Percentiles rank a stretch among this genome's conserved stretches.
These are phyloP conservation scores for Pseudofabraea citricarpa DNA, from an alignment of 2,329 filamentous ascomycete genomes.

Conservation along the genomic window DNA sequence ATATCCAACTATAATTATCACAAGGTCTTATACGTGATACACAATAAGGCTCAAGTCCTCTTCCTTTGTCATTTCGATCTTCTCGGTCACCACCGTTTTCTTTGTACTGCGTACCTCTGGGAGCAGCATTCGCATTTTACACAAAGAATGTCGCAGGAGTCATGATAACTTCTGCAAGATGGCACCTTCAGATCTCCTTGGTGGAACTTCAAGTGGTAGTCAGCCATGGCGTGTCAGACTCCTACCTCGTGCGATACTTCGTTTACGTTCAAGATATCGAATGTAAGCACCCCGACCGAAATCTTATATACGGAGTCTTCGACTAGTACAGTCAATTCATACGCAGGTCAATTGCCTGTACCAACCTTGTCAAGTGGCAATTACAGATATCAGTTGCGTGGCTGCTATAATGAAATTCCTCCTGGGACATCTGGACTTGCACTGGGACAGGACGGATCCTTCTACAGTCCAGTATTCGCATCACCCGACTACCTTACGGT, in stretches of 20 bases:
- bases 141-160: not conserved
- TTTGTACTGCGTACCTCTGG: no score
- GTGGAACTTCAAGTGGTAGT: not conserved
- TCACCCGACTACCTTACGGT: conserved; percentile 9
- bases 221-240: not conserved
- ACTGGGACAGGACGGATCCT: conserved; percentile 5
- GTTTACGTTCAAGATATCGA: not conserved
- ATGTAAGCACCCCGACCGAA: not conserved
- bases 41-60: no score
- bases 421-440: conserved; percentile 1
- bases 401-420: conserved; percentile 15
- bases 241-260: not conserved
- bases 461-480: conserved; percentile 8
- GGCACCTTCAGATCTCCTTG: not conserved
- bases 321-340: not conserved
- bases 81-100: no score
- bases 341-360: not conserved
- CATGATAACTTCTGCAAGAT: not conserved
- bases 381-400: conserved; percentile 6
- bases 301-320: not conserved
- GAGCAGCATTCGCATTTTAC: no score
- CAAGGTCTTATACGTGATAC: no score
- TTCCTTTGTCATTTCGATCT: no score
- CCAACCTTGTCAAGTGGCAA: not conserved
- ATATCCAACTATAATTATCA: no score